phyloP scores from a whole-genome alignment of 305 asterid genomes.

The Vinca major region DNA sequence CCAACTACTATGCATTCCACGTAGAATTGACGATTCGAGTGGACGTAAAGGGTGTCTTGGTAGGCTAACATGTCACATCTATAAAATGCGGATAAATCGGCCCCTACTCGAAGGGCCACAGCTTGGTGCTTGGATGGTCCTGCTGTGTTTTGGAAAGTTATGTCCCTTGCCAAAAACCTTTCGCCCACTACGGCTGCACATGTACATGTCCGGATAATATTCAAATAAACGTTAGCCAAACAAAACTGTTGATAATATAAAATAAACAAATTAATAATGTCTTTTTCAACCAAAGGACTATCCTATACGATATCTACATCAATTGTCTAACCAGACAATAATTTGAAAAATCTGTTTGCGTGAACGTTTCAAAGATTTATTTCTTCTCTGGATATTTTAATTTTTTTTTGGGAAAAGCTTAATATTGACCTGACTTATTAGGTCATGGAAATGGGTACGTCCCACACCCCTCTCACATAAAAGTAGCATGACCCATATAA shows the following conservation, averaged over 20 bases:
- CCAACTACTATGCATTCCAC: constrained; percentile 51
- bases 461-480: no score
- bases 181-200: constrained; percentile 69
- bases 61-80: constrained; percentile 56
- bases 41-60: constrained; percentile 73
- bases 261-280: background rate
- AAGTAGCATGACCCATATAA: no score
- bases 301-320: no score
- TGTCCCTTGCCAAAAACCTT: constrained; percentile 60
- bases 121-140: constrained; percentile 85
- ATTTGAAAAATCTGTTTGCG: no score
- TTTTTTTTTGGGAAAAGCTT: no score
- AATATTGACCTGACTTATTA: no score
- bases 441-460: no score
- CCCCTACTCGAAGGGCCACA: constrained; percentile 78
- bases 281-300: background rate
- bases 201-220: background rate
- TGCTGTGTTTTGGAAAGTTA: constrained; percentile 79
- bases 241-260: background rate
- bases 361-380: no score
- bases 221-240: background rate
- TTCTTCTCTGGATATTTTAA: no score
- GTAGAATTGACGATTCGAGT: constrained; percentile 69
- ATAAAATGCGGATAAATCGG: constrained; percentile 74
- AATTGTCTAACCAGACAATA: no score